Conservation (phyloP, 352 stramenopile species). For the Aphanomyces cochlioides region DNA sequence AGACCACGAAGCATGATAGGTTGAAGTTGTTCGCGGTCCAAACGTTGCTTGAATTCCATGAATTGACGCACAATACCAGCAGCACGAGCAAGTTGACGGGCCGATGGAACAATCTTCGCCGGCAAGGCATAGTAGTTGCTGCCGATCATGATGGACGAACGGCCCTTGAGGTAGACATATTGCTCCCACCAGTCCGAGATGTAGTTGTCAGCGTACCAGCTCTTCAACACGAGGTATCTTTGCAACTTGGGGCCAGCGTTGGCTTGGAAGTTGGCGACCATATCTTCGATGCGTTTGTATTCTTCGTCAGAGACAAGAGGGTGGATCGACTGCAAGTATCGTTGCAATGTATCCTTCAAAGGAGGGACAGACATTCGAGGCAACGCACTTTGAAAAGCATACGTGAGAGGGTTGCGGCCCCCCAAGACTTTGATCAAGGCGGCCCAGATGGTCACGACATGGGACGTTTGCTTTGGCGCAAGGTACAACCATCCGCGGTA, state of each 20-base stretch:
- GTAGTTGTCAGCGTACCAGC: slow-evolving; percentile 87
- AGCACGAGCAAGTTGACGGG: slow-evolving; percentile 58
- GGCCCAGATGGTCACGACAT: slow-evolving; percentile 63
- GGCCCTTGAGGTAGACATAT: slow-evolving; percentile 86
- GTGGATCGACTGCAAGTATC: slow-evolving; percentile 91
- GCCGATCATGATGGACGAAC: slow-evolving; percentile 88
- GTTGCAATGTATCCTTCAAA: slow-evolving; percentile 89
- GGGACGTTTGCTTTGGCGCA: slow-evolving; percentile 59
- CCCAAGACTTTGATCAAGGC: slow-evolving; percentile 77
- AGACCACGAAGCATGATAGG: slow-evolving; percentile 80
- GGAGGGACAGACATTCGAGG: slow-evolving; percentile 89
- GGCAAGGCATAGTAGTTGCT: slow-evolving; percentile 90
- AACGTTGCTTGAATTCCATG: slow-evolving; percentile 81
- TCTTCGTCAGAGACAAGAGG: slow-evolving; percentile 84
- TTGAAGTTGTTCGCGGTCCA: slow-evolving; percentile 78
- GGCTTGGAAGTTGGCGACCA: slow-evolving; percentile 82
- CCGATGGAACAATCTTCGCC: slow-evolving; percentile 60
- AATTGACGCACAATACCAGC: slow-evolving; percentile 72
- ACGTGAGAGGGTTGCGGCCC: slow-evolving; percentile 79
- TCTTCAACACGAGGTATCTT: slow-evolving; percentile 89
- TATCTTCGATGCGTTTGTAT: slow-evolving; percentile 81
- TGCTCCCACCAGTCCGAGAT: slow-evolving; percentile 89
- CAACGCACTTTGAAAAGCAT: slow-evolving; percentile 89
- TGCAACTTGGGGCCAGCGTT: slow-evolving; percentile 87
- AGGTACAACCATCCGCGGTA: slow-evolving; percentile 88